These are phyloP conservation scores for Globisporangium lucens DNA, from an alignment of 352 stramenopile species.

Conservation along the genomic window DNA sequence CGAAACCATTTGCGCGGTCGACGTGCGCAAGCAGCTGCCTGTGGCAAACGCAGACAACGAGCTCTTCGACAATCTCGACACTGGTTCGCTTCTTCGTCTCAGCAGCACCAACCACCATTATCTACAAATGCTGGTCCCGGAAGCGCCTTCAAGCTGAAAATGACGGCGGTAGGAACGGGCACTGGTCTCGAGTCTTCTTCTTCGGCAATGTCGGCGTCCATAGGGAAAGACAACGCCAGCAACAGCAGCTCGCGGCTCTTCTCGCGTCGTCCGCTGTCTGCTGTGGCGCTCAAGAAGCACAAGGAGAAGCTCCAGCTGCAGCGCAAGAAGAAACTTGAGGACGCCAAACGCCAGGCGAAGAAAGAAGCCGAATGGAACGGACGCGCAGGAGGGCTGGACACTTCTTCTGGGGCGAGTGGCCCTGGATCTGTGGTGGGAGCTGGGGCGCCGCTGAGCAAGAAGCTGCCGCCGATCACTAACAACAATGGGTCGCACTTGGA, in stretches of 20 bases:
- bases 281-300: constrained; percentile 69
- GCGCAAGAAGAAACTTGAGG: constrained; percentile 65
- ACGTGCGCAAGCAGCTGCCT: constrained; percentile 86
- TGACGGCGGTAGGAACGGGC: constrained; percentile 26
- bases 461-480: constrained; percentile 56
- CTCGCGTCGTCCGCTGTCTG: constrained; percentile 52
- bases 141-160: constrained; percentile 62
- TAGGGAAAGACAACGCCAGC: constrained; percentile 33
- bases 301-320: constrained; percentile 59
- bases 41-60: constrained; percentile 15
- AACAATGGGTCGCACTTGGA: constrained; percentile 7
- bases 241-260: constrained; percentile 56
- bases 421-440: constrained; percentile 6
- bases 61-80: constrained; percentile 9
- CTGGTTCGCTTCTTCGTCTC: background rate
- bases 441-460: constrained; percentile 40
- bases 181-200: constrained; percentile 20
- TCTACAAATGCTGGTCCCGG: constrained; percentile 24
- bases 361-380: constrained; percentile 83
- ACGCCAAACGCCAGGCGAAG: constrained; percentile 43
- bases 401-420: constrained; percentile 18
- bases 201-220: constrained; percentile 17
- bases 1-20: constrained; percentile 93
- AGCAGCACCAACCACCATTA: background rate
- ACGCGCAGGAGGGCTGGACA: constrained; percentile 66